A percentile compares a stretch with the other conserved stretches of the same genome.
phyloP scores from a whole-genome alignment of 2,329 filamentous ascomycete genomes.

The Fusarium sp. region DNA sequence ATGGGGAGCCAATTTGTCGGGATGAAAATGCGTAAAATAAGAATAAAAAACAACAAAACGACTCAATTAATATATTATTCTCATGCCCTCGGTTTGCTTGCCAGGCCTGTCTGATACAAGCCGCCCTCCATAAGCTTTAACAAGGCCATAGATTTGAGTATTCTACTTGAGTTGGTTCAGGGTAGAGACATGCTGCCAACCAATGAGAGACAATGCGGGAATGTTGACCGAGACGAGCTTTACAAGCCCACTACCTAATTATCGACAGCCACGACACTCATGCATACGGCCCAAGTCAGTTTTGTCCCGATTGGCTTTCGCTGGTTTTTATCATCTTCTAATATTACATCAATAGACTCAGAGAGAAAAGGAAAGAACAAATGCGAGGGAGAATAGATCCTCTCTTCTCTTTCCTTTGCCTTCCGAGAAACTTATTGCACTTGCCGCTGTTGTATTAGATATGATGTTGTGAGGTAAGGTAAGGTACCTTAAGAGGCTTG shows the following conservation, averaged over 20 bases:
- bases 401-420: conserved; percentile 9
- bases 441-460: background rate
- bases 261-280: conserved; percentile 62
- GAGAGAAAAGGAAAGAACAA: background rate
- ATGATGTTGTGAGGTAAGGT: conserved; percentile 8
- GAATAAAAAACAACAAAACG: background rate
- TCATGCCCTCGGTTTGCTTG: background rate
- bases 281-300: conserved; percentile 51
- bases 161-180: conserved; percentile 18
- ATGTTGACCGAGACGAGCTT: conserved; percentile 29
- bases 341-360: conserved; percentile 4
- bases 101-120: background rate
- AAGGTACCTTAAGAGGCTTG: background rate
- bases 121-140: background rate
- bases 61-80: background rate
- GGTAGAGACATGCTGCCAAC: conserved; percentile 24
- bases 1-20: background rate
- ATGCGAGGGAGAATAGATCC: background rate
- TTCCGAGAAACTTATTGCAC: background rate
- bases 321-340: conserved; percentile 25
- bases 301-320: conserved; percentile 28
- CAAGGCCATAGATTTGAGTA: background rate
- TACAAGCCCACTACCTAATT: conserved; percentile 52
- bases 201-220: conserved; percentile 42
- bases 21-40: background rate